A percentile compares a stretch with the other conserved stretches of the same genome.
Conservation (phyloP, 208 protist species). For the Leishmania arabica region DNA sequence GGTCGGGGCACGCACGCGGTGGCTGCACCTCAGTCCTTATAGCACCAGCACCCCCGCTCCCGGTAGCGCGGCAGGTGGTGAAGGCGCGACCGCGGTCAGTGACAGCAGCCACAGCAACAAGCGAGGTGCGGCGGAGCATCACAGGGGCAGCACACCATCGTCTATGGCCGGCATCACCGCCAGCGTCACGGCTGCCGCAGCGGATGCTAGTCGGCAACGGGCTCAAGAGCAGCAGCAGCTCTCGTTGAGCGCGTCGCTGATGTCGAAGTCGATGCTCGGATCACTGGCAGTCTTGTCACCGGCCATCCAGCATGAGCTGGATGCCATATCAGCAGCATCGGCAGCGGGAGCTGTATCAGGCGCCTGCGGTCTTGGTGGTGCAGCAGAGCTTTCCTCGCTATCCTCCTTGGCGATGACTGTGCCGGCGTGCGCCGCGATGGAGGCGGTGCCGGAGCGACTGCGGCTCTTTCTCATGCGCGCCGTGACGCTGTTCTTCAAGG, state of each 20-base stretch:
- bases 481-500: constrained; percentile 32
- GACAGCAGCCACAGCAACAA: neutral
- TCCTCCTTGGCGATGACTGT: neutral
- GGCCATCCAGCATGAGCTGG: neutral
- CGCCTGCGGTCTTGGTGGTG: neutral
- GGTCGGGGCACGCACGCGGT: constrained; percentile 26
- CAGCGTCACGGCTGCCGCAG: constrained; percentile 14
- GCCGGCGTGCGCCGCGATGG: neutral
- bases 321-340: neutral
- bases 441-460: constrained; percentile 22
- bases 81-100: neutral
- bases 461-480: constrained; percentile 29
- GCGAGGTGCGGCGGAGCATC: neutral
- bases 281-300: neutral
- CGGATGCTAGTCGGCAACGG: constrained; percentile 13
- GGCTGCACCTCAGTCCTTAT: constrained; percentile 24
- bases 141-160: constrained; percentile 7
- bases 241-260: neutral
- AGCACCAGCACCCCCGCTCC: neutral
- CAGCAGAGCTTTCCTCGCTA: neutral
- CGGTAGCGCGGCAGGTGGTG: neutral
- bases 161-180: constrained; percentile 29
- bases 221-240: constrained; percentile 15
- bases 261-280: neutral
- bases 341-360: neutral